Evolutionary conservation across 1,284 basidiomycete genomes (phyloP).

Genomic region (Chalciporus sp.): DNA sequence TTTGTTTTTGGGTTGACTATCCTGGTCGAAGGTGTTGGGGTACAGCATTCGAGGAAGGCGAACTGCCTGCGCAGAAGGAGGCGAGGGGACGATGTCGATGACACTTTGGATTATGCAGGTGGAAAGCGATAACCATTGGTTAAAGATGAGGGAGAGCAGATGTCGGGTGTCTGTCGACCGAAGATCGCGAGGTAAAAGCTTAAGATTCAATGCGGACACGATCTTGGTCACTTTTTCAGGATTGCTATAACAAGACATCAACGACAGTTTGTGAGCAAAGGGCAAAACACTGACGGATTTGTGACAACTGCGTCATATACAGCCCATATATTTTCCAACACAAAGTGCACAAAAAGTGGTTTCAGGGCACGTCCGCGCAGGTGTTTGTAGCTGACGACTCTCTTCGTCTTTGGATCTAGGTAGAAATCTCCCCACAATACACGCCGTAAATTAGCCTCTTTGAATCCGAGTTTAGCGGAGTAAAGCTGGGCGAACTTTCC

Average conservation of each 20-base stretch:
- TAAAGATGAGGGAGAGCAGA: conserved; percentile 86
- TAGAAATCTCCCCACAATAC: conserved; percentile 99
- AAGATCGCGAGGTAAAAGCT: conserved; percentile 87
- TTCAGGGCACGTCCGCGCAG: conserved; percentile 86
- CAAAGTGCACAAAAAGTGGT: conserved; percentile 98
- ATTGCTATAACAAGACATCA: conserved; percentile 71
- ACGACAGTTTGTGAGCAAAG: conserved; percentile 67
- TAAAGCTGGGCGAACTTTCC: conserved; percentile 94
- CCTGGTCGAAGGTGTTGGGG: conserved; percentile 68
- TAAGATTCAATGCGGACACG: conserved; percentile 80
- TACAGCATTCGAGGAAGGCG: conserved; percentile 94
- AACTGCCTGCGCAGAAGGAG: conserved; percentile 77
- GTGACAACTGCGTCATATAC: conserved; percentile 89
- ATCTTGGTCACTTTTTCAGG: conserved; percentile 91
- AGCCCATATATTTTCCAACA: conserved; percentile 97
- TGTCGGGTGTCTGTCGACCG: conserved; percentile 89
- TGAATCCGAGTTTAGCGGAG: conserved; percentile 89
- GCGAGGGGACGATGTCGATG: conserved; percentile 91
- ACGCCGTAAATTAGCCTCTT: conserved; percentile 83
- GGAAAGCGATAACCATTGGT: conserved; percentile 96
- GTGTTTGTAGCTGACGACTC: conserved; percentile 90
- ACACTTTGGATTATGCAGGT: conserved; percentile 91
- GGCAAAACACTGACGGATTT: conserved; percentile 72
- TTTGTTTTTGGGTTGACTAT: conserved; percentile 67
- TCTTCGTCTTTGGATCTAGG: conserved; percentile 95